These are phyloP conservation scores for Penicillium sp. DNA, from an alignment of 2,329 filamentous ascomycete genomes.

Conservation along the genomic window DNA sequence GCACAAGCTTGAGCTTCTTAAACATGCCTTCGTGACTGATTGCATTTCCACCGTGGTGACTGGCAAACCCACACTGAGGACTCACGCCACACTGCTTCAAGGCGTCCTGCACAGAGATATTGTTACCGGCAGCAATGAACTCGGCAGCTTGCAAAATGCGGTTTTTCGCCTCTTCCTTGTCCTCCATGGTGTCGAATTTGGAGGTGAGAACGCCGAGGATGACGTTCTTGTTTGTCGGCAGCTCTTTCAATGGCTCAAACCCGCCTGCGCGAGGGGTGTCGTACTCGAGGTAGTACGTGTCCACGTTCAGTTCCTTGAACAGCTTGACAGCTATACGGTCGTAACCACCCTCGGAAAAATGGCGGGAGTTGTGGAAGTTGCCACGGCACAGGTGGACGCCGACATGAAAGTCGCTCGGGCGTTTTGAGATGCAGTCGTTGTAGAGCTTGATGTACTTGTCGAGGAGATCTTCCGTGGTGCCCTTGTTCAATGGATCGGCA, in stretches of 20 bases:
- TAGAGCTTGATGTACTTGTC: constrained; percentile 74
- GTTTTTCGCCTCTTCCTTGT: constrained; percentile 60
- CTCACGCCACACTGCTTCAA: constrained; percentile 65
- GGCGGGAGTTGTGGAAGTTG: constrained; percentile 63
- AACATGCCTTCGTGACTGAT: constrained; percentile 67
- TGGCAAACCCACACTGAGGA: constrained; percentile 71
- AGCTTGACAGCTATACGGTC: constrained; percentile 65
- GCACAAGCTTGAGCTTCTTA: constrained; percentile 67
- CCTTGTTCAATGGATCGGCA: constrained; percentile 63
- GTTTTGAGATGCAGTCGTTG: constrained; percentile 64
- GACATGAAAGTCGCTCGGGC: constrained; percentile 67
- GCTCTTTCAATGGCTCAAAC: constrained; percentile 60
- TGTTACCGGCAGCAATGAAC: constrained; percentile 65
- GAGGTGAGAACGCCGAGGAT: constrained; percentile 62
- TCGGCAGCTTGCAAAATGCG: constrained; percentile 60
- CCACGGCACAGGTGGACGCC: constrained; percentile 69
- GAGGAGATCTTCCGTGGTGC: constrained; percentile 66
- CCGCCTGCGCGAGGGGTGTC: constrained; percentile 62
- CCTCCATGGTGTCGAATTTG: constrained; percentile 60
- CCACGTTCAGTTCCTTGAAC: constrained; percentile 59
- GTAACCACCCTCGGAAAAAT: constrained; percentile 65
- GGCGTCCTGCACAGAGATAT: constrained; percentile 62
- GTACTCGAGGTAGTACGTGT: constrained; percentile 68
- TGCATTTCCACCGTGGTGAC: constrained; percentile 68
- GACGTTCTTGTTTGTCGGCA: constrained; percentile 60